Evolutionary conservation across 352 stramenopile genomes (phyloP), one percentile per base, ranked within the genome.

Genomic region (Phytophthora agathidicida): DNA sequence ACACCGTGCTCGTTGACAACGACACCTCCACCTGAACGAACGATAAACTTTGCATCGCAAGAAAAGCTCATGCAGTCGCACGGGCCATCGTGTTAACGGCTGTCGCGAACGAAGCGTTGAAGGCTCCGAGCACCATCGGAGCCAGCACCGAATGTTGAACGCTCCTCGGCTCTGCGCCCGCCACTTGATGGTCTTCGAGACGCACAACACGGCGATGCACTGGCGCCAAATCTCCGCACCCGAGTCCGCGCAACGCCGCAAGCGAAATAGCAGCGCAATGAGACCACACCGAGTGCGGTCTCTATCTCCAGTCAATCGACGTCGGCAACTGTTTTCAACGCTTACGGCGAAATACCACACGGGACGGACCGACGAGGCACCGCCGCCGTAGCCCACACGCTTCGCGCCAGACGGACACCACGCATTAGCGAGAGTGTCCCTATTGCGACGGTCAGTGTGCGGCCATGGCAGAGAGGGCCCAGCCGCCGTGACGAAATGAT

Each of bases 281-380:
- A 8, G 24, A 46, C 52, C 27, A 46, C 52, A 28, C 4, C 32
- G 24, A 46, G 33, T 43, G 27, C 36, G 3, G 42, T 35, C 26
- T 48, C 44, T 47, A 44, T 27, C 30, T 30, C 41, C 27, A 44
- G 20, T 28, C 26, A 37, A 39, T 43, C 35, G 22, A 42, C 3
- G 9, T 19, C 22, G 42, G 35, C 56, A 65, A 53, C 49, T 67
- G 58, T 56, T 67, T 61, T 51, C 43, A 50, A 41, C 58, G 49
- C 49, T 30, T 20, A 33, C 28, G 35, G 42, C 39, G 35, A 14
- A 67, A 52, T 56, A 67, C 42, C 58, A 67, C 58, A 56, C 42
- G 49, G 23, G 23, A 28, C 19, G 28, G 28, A 16, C 17, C 23
- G 44, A 57, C 32, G 39, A 47, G 23, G 39, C 55, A 60, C 47